phyloP scores from a whole-genome alignment of 768 basidiomycete genomes.

The Boletus sp. region DNA sequence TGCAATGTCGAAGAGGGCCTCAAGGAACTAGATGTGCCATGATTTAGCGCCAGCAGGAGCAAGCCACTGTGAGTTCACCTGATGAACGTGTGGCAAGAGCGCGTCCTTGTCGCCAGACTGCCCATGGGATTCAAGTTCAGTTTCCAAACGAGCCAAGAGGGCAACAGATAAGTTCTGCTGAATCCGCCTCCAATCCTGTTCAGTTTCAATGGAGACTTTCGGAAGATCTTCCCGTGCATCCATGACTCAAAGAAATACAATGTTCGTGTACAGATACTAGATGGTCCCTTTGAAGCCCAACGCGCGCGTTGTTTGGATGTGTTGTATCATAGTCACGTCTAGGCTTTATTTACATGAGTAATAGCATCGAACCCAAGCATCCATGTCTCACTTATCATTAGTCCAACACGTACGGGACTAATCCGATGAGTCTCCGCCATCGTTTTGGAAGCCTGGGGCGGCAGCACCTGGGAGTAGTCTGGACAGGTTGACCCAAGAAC shows the following conservation, averaged over 20 bases:
- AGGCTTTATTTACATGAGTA: no score
- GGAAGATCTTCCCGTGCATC: slow-evolving; percentile 43
- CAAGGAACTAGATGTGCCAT: slow-evolving; percentile 48
- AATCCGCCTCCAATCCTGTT: slow-evolving; percentile 66
- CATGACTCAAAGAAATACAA: slow-evolving; percentile 7
- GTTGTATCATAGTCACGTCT: no score
- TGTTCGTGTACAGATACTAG: background rate
- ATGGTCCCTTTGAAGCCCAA: no score
- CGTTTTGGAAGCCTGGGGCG: slow-evolving; percentile 92
- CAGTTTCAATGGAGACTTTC: slow-evolving; percentile 61
- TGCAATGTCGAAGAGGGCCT: slow-evolving; percentile 58
- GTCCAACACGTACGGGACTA: background rate
- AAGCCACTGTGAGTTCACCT: slow-evolving; percentile 37
- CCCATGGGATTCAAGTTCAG: slow-evolving; percentile 41
- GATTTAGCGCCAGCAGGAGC: background rate
- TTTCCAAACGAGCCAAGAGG: slow-evolving; percentile 45
- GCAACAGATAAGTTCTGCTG: slow-evolving; percentile 50
- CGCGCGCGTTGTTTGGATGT: no score
- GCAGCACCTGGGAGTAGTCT: slow-evolving; percentile 81
- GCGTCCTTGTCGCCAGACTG: slow-evolving; percentile 44
- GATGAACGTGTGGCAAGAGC: slow-evolving; percentile 48
- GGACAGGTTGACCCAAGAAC: slow-evolving; percentile 77
- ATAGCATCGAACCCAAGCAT: no score
- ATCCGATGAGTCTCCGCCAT: slow-evolving; percentile 49
- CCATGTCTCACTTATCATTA: background rate